Evolutionary conservation across 202 grass and related monocot genomes (phyloP).

Genomic region (Carex arenaria): DNA sequence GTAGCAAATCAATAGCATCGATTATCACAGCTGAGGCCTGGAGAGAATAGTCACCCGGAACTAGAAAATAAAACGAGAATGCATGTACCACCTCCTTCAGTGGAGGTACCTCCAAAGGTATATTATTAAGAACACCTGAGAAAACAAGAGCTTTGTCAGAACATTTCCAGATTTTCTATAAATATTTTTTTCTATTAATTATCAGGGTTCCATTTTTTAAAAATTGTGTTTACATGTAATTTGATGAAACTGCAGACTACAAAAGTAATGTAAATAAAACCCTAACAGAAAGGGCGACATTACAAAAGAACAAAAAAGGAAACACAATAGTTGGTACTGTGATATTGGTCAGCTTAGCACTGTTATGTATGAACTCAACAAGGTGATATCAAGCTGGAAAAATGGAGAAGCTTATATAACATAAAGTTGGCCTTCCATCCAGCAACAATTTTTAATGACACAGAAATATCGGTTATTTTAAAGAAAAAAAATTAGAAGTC

Average conservation of each 20-base stretch:
- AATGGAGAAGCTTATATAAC: neutral
- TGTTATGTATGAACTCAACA: neutral
- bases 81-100: slow-evolving; percentile 73
- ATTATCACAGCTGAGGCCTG: slow-evolving; percentile 74
- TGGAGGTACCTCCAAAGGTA: slow-evolving; percentile 73
- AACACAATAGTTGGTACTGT: too few species aligned
- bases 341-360: neutral
- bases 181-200: neutral
- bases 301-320: neutral
- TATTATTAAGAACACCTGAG: slow-evolving; percentile 71
- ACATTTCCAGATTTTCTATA: neutral
- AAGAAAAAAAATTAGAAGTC: neutral
- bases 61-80: slow-evolving; percentile 95
- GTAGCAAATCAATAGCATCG: slow-evolving; percentile 72
- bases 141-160: neutral
- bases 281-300: neutral
- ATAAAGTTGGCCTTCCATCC: neutral
- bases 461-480: neutral
- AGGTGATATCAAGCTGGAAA: neutral
- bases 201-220: neutral
- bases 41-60: slow-evolving; percentile 85
- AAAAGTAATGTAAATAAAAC: neutral
- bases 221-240: neutral
- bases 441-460: neutral
- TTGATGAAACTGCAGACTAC: neutral